A percentile compares a stretch with the other conserved stretches of the same genome.
Conservation (phyloP, 257 asterid genomes). For the Ligustrum vulgare region DNA sequence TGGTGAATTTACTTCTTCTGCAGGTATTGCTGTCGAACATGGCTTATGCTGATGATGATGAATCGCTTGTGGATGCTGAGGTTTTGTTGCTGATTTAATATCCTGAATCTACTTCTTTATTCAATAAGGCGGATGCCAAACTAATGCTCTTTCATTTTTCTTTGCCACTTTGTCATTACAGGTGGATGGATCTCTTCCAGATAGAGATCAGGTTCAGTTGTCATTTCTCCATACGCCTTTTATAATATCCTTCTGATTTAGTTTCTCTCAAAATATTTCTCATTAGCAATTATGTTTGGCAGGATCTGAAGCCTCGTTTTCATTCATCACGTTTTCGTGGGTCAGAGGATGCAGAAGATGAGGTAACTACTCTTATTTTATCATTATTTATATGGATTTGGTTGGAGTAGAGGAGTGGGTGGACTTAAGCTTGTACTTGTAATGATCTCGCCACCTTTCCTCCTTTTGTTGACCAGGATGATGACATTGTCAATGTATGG, state of each 20-base stretch:
- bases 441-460: not conserved
- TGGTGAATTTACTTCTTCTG: constrained; percentile 24
- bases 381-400: constrained; percentile 1
- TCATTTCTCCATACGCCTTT: constrained; percentile 20
- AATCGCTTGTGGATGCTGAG: constrained; percentile 92
- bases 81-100: constrained; percentile 38
- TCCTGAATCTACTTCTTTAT: constrained; percentile 12
- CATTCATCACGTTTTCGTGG: constrained; percentile 98
- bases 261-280: constrained; percentile 25
- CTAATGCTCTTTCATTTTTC: constrained; percentile 25
- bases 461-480: constrained; percentile 36
- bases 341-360: constrained; percentile 87
- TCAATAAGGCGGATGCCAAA: constrained; percentile 7
- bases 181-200: constrained; percentile 99
- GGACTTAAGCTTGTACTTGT: not conserved
- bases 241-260: constrained; percentile 2
- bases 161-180: constrained; percentile 36
- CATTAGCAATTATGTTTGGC: constrained; percentile 30
- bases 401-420: not conserved
- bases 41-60: constrained; percentile 97
- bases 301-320: constrained; percentile 98
- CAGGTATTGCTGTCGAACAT: constrained; percentile 87
- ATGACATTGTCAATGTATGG: constrained; percentile 81
- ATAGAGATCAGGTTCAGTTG: constrained; percentile 84
- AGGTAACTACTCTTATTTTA: constrained; percentile 42